phyloP scores from a whole-genome alignment of 1,284 basidiomycete species.

The Pholiota adiposa region DNA sequence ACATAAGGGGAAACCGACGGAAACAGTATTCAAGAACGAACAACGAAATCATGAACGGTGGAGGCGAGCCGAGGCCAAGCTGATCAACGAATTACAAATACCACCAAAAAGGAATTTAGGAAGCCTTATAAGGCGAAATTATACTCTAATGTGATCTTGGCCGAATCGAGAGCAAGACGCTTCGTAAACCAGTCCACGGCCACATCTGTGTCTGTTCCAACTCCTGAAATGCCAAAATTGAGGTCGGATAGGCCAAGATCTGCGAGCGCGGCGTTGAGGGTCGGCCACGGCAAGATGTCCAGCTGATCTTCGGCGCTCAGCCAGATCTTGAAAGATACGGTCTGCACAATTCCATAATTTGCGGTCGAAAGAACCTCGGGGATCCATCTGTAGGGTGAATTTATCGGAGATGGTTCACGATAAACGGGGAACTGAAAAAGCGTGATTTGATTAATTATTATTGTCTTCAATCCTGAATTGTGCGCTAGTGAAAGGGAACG shows the following conservation, averaged over 20 bases:
- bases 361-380: constrained; percentile 27
- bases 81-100: not conserved
- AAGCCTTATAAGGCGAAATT: not conserved
- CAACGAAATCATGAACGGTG: too few species aligned
- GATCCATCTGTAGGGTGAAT: constrained; percentile 31
- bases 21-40: too few species aligned
- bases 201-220: constrained; percentile 19
- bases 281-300: constrained; percentile 32
- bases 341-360: constrained; percentile 17
- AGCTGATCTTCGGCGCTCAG: constrained; percentile 33
- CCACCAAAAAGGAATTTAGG: not conserved
- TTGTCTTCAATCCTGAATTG: constrained; percentile 22
- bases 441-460: constrained; percentile 31
- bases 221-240: constrained; percentile 27
- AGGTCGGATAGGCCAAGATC: constrained; percentile 17
- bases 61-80: too few species aligned
- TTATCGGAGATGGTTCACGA: not conserved
- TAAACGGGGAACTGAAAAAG: constrained; percentile 33
- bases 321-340: constrained; percentile 32
- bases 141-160: not conserved
- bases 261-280: constrained; percentile 16
- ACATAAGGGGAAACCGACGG: too few species aligned
- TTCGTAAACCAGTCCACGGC: constrained; percentile 18
- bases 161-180: constrained; percentile 2
- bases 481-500: constrained; percentile 20